phyloP scores from a whole-genome alignment of 2,329 filamentous ascomycete species.

The Paradendryphiella salina region DNA sequence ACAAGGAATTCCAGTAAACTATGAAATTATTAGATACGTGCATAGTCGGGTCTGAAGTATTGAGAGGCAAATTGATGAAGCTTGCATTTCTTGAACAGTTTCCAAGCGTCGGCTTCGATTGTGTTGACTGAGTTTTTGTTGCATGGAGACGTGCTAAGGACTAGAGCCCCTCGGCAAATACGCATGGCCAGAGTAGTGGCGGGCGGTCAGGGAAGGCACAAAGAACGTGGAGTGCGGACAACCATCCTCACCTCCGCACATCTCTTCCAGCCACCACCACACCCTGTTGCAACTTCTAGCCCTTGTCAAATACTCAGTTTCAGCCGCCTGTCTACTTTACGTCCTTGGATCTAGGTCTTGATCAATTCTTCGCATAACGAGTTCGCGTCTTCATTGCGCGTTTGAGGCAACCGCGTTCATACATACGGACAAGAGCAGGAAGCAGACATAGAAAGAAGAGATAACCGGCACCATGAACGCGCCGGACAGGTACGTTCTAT shows the following conservation, averaged over 20 bases:
- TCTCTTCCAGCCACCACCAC: slow-evolving; percentile 1
- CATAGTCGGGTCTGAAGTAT: neutral
- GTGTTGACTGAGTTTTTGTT: neutral
- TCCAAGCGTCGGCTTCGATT: too few relatives aligned
- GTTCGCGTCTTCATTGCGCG: slow-evolving; percentile 4
- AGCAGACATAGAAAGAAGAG: slow-evolving; percentile 7
- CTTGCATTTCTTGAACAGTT: too few relatives aligned
- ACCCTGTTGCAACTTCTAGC: neutral
- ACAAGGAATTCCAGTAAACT: too few relatives aligned
- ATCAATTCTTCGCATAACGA: neutral
- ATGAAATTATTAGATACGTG: neutral
- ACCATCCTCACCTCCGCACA: slow-evolving; percentile 15
- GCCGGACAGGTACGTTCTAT: slow-evolving; percentile 41
- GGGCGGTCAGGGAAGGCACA: slow-evolving; percentile 27
- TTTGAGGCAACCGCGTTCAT: slow-evolving; percentile 1
- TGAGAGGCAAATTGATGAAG: neutral
- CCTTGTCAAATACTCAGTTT: neutral
- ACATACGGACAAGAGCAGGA: neutral
- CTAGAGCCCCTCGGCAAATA: neutral
- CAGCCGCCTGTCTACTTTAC: neutral
- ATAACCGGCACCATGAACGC: slow-evolving; percentile 42
- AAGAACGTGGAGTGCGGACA: slow-evolving; percentile 17
- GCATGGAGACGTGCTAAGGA: neutral
- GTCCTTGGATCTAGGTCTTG: neutral
- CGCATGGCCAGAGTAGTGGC: slow-evolving; percentile 7